Evolutionary conservation across 768 basidiomycete species (phyloP).

Genomic region (Coprinopsis marcescibilis): DNA sequence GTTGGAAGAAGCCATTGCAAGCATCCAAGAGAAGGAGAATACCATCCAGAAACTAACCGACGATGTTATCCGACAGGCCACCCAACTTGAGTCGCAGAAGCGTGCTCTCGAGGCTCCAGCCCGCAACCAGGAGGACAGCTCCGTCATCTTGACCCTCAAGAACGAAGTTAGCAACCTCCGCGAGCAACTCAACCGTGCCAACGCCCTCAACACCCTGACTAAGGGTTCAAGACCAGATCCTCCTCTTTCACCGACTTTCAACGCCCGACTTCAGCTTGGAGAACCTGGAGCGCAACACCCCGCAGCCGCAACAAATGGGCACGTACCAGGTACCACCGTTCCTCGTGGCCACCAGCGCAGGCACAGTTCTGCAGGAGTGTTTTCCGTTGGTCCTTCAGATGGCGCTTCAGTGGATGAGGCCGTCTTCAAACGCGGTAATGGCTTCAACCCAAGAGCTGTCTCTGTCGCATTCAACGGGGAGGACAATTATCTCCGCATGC

Average conservation of each 20-base stretch:
- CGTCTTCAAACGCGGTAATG: slow-evolving; percentile 65
- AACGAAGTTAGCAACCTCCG: slow-evolving; percentile 88
- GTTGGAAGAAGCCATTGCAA: slow-evolving; percentile 71
- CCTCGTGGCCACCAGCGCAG: slow-evolving; percentile 67
- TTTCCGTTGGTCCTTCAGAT: slow-evolving; percentile 52
- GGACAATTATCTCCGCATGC: slow-evolving; percentile 63
- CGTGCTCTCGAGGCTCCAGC: slow-evolving; percentile 60
- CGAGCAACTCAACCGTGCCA: slow-evolving; percentile 94
- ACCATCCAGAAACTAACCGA: slow-evolving; percentile 75
- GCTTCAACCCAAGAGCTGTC: slow-evolving; percentile 73
- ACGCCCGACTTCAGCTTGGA: slow-evolving; percentile 62
- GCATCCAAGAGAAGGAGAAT: slow-evolving; percentile 78
- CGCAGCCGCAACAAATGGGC: slow-evolving; percentile 25
- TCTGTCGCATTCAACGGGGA: slow-evolving; percentile 86
- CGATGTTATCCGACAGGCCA: slow-evolving; percentile 67
- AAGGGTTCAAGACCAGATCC: slow-evolving; percentile 63
- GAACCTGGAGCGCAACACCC: slow-evolving; percentile 44
- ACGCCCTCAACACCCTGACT: slow-evolving; percentile 84
- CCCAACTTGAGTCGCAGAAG: slow-evolving; percentile 73
- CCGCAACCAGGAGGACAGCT: slow-evolving; percentile 75
- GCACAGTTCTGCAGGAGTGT: slow-evolving; percentile 83
- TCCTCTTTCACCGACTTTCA: slow-evolving; percentile 81
- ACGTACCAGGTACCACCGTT: not conserved
- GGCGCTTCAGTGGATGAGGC: slow-evolving; percentile 72
- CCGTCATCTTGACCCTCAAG: slow-evolving; percentile 84